Conservation (phyloP, 805 yeast species). For the Kuraishia piskuri region DNA sequence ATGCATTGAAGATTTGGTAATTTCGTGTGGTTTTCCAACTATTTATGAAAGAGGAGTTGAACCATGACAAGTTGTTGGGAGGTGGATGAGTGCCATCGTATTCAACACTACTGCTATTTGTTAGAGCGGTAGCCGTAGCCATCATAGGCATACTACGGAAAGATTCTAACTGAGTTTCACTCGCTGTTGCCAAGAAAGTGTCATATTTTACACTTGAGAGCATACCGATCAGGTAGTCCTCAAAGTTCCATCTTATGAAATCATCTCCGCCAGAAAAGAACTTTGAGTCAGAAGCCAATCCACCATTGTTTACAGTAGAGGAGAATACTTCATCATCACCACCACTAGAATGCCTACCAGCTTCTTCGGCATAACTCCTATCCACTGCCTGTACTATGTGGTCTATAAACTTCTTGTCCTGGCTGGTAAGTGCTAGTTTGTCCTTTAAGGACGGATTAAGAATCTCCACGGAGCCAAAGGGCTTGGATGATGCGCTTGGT, state of each 20-base stretch:
- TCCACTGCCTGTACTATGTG: conserved; percentile 41
- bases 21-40: conserved; percentile 50
- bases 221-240: conserved; percentile 77
- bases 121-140: background rate
- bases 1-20: conserved; percentile 41
- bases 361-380: background rate
- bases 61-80: conserved; percentile 28
- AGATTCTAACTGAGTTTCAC: conserved; percentile 26
- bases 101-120: conserved; percentile 11
- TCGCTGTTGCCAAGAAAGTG: conserved; percentile 36
- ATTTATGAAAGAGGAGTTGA: conserved; percentile 35
- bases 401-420: conserved; percentile 74
- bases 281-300: conserved; percentile 30
- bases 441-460: conserved; percentile 33
- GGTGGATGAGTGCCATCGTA: conserved; percentile 11
- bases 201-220: conserved; percentile 65
- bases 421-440: conserved; percentile 36
- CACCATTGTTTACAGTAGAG: conserved; percentile 15
- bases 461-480: conserved; percentile 33
- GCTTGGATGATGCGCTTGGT: conserved; percentile 6
- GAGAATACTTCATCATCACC: conserved; percentile 16
- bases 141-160: conserved; percentile 3
- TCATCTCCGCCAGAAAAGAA: conserved; percentile 72
- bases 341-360: conserved; percentile 15
- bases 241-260: conserved; percentile 78